Conservation (phyloP, 2,329 filamentous ascomycete species). For the Trichoderma lentiforme region DNA sequence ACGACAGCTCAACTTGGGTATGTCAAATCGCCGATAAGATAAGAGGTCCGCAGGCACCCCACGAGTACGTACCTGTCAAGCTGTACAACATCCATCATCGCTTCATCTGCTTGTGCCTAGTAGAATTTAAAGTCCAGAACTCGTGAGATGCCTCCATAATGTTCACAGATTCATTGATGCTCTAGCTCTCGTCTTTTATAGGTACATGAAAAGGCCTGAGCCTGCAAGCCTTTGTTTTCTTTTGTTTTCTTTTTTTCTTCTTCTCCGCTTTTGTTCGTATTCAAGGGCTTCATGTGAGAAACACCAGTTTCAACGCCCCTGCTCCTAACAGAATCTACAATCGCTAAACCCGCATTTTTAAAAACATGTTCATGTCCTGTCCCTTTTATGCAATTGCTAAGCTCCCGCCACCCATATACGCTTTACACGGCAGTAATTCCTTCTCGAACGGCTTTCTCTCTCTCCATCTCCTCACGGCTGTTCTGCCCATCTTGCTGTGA, state of each 20-base stretch:
- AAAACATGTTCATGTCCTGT: neutral
- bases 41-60: constrained; percentile 11
- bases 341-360: constrained; percentile 6
- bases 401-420: neutral
- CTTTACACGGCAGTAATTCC: neutral
- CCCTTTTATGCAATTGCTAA: neutral
- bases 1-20: neutral
- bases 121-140: neutral
- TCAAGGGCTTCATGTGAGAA: neutral
- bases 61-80: neutral
- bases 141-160: neutral
- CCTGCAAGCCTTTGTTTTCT: neutral
- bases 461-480: neutral
- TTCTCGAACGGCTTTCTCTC: neutral
- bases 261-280: neutral
- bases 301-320: constrained; percentile 3
- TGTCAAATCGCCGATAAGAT: constrained; percentile 12
- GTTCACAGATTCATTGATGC: neutral
- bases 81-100: neutral
- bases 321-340: constrained; percentile 11
- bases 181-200: neutral
- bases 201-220: neutral
- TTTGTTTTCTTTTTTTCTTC: neutral
- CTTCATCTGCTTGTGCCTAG: neutral
- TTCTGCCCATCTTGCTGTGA: neutral